phyloP scores from a whole-genome alignment of 345 rosid genomes.

The Eucalyptus albens region DNA sequence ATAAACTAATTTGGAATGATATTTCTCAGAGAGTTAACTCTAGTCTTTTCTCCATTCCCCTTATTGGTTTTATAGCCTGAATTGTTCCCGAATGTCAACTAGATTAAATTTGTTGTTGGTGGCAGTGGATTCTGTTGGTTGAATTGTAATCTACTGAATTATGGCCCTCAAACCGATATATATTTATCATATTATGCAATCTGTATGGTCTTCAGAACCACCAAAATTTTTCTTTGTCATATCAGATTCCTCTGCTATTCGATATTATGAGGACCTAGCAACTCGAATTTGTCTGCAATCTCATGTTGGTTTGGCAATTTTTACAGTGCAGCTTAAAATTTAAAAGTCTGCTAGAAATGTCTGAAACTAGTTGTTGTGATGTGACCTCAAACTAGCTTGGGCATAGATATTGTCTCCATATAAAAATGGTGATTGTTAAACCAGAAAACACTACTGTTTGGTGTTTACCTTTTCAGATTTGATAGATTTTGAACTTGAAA shows the following conservation, averaged over 20 bases:
- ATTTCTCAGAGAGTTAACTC: background rate
- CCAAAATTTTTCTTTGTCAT: background rate
- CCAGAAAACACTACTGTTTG: background rate
- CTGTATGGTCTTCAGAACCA: background rate
- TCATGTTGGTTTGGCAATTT: background rate
- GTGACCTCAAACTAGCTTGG: background rate
- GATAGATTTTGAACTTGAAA: background rate
- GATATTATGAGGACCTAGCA: background rate
- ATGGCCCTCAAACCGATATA: background rate
- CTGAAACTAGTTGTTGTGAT: background rate
- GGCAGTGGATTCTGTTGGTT: background rate
- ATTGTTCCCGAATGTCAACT: background rate
- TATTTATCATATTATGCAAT: background rate
- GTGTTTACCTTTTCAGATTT: background rate
- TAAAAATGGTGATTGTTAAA: background rate
- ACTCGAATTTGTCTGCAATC: background rate
- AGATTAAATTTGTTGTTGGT: background rate
- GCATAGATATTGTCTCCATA: background rate
- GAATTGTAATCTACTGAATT: background rate
- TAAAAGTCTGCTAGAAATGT: background rate
- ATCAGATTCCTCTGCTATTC: background rate
- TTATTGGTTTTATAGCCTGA: background rate
- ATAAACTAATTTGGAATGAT: background rate
- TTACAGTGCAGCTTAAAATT: background rate
- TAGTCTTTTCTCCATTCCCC: background rate